Evolutionary conservation across 2,329 filamentous ascomycete genomes (phyloP), one percentile per base, ranked within the genome.

Genomic region (Torrubiellomyces zombiae): DNA sequence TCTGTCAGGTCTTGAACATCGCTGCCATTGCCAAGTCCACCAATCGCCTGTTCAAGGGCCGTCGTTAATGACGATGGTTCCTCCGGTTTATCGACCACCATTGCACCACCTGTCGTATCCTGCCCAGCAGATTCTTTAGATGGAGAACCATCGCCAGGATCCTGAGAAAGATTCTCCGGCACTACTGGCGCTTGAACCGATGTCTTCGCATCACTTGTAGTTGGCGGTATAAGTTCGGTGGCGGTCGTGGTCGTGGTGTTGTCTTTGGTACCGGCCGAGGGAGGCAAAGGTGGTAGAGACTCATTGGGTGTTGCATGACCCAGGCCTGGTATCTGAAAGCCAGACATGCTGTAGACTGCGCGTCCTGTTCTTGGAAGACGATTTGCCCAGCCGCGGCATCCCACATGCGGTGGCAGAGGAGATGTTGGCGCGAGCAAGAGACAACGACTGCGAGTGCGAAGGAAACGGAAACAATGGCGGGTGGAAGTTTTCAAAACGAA

Each of bases 21-120:
- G 24, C 18, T 7, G 13, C 16, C 9, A 15, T 13, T 23, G 16
- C 30, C 42, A 10, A 58, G 39, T 6, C 51, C 53, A 4, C 50
- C 51, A 6, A 60, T 43, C 14, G 54, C 53, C 7, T 56, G 56
- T 33, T 60, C 56, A 2, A 60, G 45, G 2, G 55, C 55, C 15
- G 47, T 38, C 4, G 53, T 57, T 2, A 60, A 39, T 4, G 48
- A 54, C 2, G 49, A 44, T 0, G 50, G 45, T 30, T 43, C 49
- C 14, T 40, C 39, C 4, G 48, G 45, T 14, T 40, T 39, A 27
- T 56, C 53, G 9, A 55, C 21, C 6, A 26, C 42, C 54, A 56
- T 51, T 25, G 53, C 23, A 16, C 56, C 45, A n/a, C 32, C 29
- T 6, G 24, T 29, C 13, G 24, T 20, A 9, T 18, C 24, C n/a